Evolutionary conservation across 1,139 yeast genomes (phyloP), one percentile per base, ranked within the genome.

Genomic region (Yamadazyma blattariae): DNA sequence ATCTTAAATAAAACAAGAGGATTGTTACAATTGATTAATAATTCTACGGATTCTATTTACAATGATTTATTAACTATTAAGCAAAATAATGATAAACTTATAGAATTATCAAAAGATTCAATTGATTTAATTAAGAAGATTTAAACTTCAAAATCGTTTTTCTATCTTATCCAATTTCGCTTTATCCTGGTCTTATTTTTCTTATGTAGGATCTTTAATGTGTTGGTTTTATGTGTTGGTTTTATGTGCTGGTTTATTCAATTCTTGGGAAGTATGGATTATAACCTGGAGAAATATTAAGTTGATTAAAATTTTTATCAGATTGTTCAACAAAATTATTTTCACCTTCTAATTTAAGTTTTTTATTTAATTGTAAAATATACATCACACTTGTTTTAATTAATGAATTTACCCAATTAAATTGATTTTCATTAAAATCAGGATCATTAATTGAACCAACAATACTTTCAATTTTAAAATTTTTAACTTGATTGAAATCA

Each of bases 261-360:
- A 17, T 17, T 17, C 56, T 52, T 5, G 77, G 76, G 48, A 70
- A 71, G 43, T 63, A 67, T 27, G 54, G 50, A 46, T 71, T 71
- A 41, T 59, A 59, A 1, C 71, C 73, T 4, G 49, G 46, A 3
- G 34, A 19, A 7, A 56, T 40, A 2, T 17, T 17, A 17, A n/a
- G n/a, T n/a, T n/a, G n/a, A n/a, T n/a, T n/a, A n/a, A n/a, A n/a
- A n/a, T n/a, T n/a, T n/a, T n/a, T n/a, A n/a, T n/a, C n/a, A n/a
- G n/a, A n/a, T n/a, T n/a, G n/a, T n/a, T n/a, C n/a, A n/a, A n/a
- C n/a, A n/a, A 17, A 17, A 17, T 17, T 17, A 5, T 7, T 7
- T 7, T 17, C 19, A 17, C 7, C 19, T 5, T 17, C 7, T 17
- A 7, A 17, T 17, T 17, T 17, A 5, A 17, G 7, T 7, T 17